phyloP scores from a whole-genome alignment of 2,329 filamentous ascomycete species.

The Neonectria neomacrospora region DNA sequence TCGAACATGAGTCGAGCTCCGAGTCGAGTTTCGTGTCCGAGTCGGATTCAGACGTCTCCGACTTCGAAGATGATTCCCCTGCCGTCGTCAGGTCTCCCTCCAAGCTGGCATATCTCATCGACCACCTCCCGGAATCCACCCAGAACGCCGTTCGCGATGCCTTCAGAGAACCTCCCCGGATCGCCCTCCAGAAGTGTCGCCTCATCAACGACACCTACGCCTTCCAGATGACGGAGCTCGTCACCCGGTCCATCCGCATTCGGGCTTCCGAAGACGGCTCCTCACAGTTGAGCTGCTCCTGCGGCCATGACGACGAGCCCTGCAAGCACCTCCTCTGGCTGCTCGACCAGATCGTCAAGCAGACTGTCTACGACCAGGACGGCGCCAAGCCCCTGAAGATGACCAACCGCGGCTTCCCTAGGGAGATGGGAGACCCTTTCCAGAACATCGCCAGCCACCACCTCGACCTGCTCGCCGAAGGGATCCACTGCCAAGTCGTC shows the following conservation, averaged over 20 bases:
- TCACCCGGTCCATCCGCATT: conserved; percentile 63
- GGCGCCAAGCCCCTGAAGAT: conserved; percentile 54
- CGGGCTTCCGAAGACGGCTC: conserved; percentile 54
- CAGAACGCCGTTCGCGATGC: conserved; percentile 56
- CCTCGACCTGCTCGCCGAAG: conserved; percentile 62
- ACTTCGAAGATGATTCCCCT: conserved; percentile 47
- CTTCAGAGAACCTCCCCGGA: conserved; percentile 60
- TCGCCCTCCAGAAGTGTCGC: conserved; percentile 62
- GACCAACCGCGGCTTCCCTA: conserved; percentile 55
- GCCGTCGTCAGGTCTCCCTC: conserved; percentile 52
- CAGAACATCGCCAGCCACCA: conserved; percentile 61
- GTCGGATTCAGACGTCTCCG: conserved; percentile 45
- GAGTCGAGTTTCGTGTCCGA: conserved; percentile 45
- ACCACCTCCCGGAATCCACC: conserved; percentile 51
- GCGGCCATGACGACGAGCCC: conserved; percentile 50
- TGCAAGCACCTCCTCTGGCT: conserved; percentile 67
- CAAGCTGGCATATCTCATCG: conserved; percentile 54
- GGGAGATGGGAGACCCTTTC: conserved; percentile 61
- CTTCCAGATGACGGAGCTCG: conserved; percentile 66
- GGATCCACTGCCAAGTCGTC: conserved; percentile 61
- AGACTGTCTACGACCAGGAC: conserved; percentile 56
- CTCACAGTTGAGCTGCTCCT: conserved; percentile 60
- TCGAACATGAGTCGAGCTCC: conserved; percentile 43
- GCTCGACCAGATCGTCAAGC: conserved; percentile 62
- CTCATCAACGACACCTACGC: conserved; percentile 61